phyloP scores from a whole-genome alignment of 1,284 basidiomycete genomes.

The Irpex sp. region DNA sequence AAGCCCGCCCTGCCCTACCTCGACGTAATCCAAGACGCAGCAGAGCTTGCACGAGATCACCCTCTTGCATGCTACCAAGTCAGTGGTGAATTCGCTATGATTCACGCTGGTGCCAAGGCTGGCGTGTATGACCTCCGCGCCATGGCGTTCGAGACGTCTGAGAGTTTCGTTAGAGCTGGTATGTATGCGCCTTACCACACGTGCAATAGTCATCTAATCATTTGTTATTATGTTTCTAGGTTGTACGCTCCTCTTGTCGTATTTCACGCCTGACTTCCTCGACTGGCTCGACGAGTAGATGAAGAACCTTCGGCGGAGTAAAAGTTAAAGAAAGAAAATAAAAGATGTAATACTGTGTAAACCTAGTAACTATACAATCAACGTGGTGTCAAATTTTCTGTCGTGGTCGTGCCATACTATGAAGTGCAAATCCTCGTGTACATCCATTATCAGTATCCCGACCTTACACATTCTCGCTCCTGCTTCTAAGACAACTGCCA shows the following conservation, averaged over 20 bases:
- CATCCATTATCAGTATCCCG: too few species aligned
- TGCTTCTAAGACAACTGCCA: too few species aligned
- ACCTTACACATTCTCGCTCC: too few species aligned
- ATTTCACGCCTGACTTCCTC: slow-evolving; percentile 95
- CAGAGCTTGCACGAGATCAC: slow-evolving; percentile 76
- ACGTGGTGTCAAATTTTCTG: not conserved
- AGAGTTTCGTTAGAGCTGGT: slow-evolving; percentile 90
- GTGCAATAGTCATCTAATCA: too few species aligned
- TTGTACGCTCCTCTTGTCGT: slow-evolving; percentile 85
- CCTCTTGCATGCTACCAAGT: slow-evolving; percentile 96
- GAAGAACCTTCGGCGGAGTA: not conserved
- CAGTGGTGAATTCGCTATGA: slow-evolving; percentile 96
- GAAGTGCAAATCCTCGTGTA: too few species aligned
- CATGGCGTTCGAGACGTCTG: slow-evolving; percentile 92
- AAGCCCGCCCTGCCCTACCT: slow-evolving; percentile 96
- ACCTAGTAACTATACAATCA: not conserved
- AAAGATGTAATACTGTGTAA: not conserved
- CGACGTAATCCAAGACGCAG: slow-evolving; percentile 90
- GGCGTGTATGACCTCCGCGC: slow-evolving; percentile 89
- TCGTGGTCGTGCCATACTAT: not conserved
- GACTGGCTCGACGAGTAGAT: slow-evolving; percentile 72
- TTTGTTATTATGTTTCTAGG: slow-evolving; percentile 37
- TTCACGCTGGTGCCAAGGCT: slow-evolving; percentile 88
- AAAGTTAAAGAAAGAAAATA: not conserved
- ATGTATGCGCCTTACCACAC: slow-evolving; percentile 21